A percentile compares a stretch with the other conserved stretches of the same genome.
phyloP scores from a whole-genome alignment of 148 eudicot genomes.

The Rhododendron vialii region DNA sequence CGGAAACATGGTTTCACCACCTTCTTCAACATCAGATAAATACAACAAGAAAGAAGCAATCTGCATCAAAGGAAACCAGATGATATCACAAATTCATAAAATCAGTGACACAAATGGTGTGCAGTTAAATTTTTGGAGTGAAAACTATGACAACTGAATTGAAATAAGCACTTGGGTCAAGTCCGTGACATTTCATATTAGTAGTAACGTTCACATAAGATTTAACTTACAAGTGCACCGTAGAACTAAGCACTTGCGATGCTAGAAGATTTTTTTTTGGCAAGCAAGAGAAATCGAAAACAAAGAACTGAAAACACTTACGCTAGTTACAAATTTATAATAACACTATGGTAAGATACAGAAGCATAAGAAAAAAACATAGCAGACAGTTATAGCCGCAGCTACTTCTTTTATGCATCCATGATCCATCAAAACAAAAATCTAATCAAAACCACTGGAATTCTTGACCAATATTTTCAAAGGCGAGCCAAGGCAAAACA shows the following conservation, averaged over 20 bases:
- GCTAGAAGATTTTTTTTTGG: background rate
- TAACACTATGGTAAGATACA: background rate
- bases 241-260: background rate
- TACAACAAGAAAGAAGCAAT: slow-evolving; percentile 83
- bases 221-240: background rate
- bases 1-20: slow-evolving; percentile 96
- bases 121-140: background rate
- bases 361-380: background rate
- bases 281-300: background rate
- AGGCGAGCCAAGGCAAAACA: background rate
- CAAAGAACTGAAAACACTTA: background rate
- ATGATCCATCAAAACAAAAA: background rate
- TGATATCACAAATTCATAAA: background rate
- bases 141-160: background rate
- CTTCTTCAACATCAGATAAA: slow-evolving; percentile 88
- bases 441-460: background rate
- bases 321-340: background rate
- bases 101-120: background rate
- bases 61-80: slow-evolving; percentile 31
- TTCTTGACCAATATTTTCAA: background rate
- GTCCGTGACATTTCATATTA: background rate
- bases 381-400: background rate
- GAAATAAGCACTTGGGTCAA: background rate
- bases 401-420: background rate
- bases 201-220: background rate